Evolutionary conservation across 495 filamentous ascomycete genomes (phyloP).

Genomic region (Chaetomium tenue): DNA sequence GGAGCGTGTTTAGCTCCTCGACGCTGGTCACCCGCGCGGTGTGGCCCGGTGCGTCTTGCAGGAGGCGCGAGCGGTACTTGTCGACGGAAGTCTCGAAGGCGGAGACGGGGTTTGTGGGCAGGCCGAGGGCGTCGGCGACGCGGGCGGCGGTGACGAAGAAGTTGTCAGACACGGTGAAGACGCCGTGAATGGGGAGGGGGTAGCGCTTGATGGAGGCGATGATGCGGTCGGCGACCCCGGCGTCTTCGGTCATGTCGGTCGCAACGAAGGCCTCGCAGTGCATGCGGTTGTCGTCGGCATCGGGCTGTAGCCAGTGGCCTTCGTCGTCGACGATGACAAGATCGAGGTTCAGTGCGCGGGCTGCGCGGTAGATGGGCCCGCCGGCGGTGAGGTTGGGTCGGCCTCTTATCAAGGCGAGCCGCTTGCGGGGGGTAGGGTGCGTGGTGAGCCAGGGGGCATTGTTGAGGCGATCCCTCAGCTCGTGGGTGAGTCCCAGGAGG

Average conservation of each 20-base stretch:
- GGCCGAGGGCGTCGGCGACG: slow-evolving; percentile 35
- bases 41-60: slow-evolving; percentile 35
- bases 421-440: slow-evolving; percentile 29
- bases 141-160: slow-evolving; percentile 40
- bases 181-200: slow-evolving; percentile 38
- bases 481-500: slow-evolving; percentile 19
- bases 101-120: slow-evolving; percentile 36
- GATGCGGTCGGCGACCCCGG: slow-evolving; percentile 36
- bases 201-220: slow-evolving; percentile 35
- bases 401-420: slow-evolving; percentile 40
- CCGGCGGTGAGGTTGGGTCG: slow-evolving; percentile 41
- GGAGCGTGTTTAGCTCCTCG: slow-evolving; percentile 26
- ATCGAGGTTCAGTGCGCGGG: slow-evolving; percentile 44
- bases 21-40: slow-evolving; percentile 26
- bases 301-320: slow-evolving; percentile 48
- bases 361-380: slow-evolving; percentile 40
- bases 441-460: slow-evolving; percentile 32
- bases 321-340: slow-evolving; percentile 49
- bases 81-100: slow-evolving; percentile 45
- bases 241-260: slow-evolving; percentile 37
- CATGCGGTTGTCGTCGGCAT: slow-evolving; percentile 33
- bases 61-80: slow-evolving; percentile 44
- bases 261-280: slow-evolving; percentile 41
- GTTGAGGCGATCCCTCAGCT: slow-evolving; percentile 27
- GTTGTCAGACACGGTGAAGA: slow-evolving; percentile 43